These are phyloP conservation scores for Sphaerosporella brunnea DNA, from an alignment of 495 filamentous ascomycete species.

Conservation along the genomic window DNA sequence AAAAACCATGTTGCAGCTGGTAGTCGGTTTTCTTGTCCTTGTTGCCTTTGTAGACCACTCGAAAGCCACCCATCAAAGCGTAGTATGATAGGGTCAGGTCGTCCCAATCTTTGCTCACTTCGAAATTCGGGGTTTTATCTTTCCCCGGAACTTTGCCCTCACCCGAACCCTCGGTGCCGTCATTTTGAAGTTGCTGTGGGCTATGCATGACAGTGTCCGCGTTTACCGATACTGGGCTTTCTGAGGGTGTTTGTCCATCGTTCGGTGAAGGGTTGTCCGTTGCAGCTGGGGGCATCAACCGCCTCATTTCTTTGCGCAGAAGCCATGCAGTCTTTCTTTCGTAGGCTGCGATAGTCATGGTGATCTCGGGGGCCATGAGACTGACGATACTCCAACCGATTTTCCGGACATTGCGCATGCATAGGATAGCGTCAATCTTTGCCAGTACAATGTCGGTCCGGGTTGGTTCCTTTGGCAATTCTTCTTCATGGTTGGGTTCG, in stretches of 20 bases:
- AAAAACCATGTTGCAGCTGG: no score
- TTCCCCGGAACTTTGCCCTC: no score
- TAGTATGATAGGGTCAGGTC: no score
- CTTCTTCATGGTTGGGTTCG: slow-evolving; percentile 1
- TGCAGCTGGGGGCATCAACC: background rate
- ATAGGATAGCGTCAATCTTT: background rate
- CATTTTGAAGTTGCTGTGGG: background rate
- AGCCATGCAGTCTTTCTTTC: slow-evolving; percentile 9
- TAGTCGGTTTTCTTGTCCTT: no score
- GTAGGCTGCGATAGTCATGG: slow-evolving; percentile 15
- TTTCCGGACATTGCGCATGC: background rate
- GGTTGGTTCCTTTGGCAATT: background rate
- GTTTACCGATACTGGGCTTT: background rate
- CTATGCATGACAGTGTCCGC: background rate
- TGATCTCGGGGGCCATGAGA: slow-evolving; percentile 18
- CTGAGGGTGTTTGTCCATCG: background rate
- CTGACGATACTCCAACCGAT: slow-evolving; percentile 13
- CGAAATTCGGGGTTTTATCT: no score
- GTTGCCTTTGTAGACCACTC: no score
- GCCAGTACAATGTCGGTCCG: background rate
- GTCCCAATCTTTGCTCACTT: no score
- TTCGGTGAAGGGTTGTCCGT: background rate
- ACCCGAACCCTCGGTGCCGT: background rate
- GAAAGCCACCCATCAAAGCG: no score
- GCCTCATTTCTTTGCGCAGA: background rate